Percentiles rank a stretch among this genome's conserved stretches.
Conservation (phyloP, 2,329 filamentous ascomycete species). For the Diaporthe vexans region DNA sequence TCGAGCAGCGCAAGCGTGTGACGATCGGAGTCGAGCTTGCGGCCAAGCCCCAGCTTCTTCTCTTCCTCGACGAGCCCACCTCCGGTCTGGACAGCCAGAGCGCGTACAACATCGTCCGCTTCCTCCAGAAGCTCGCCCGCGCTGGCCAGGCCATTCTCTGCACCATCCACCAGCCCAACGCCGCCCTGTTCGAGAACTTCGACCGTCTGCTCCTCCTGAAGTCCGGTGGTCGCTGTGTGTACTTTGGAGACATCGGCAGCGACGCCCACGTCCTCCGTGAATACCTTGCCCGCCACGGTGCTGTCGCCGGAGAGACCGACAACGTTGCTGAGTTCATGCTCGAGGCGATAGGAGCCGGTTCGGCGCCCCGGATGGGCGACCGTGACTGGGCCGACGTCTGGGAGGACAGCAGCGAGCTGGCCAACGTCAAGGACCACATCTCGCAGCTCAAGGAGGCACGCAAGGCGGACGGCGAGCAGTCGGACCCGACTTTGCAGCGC, state of each 20-base stretch:
- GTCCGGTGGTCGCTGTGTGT: conserved; percentile 83
- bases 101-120: conserved; percentile 83
- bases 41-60: conserved; percentile 81
- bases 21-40: conserved; percentile 93
- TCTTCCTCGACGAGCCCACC: conserved; percentile 86
- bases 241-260: conserved; percentile 86
- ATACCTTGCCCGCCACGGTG: conserved; percentile 72
- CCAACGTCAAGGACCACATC: conserved; percentile 76
- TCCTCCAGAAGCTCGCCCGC: conserved; percentile 81
- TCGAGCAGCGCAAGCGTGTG: conserved; percentile 79
- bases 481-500: conserved; percentile 70
- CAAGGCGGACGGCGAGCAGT: conserved; percentile 52
- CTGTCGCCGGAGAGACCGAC: conserved; percentile 67
- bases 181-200: conserved; percentile 89
- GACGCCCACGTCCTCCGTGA: conserved; percentile 80
- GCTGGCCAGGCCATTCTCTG: conserved; percentile 90
- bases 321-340: conserved; percentile 86
- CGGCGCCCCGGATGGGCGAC: conserved; percentile 78
- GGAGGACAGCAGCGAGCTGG: conserved; percentile 79
- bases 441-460: conserved; percentile 74
- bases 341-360: conserved; percentile 84
- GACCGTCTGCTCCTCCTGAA: conserved; percentile 85
- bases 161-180: conserved; percentile 92
- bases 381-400: conserved; percentile 87
- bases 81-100: conserved; percentile 80